Conservation (phyloP, 2,329 filamentous ascomycete genomes). For the Arachnomyces sp. region DNA sequence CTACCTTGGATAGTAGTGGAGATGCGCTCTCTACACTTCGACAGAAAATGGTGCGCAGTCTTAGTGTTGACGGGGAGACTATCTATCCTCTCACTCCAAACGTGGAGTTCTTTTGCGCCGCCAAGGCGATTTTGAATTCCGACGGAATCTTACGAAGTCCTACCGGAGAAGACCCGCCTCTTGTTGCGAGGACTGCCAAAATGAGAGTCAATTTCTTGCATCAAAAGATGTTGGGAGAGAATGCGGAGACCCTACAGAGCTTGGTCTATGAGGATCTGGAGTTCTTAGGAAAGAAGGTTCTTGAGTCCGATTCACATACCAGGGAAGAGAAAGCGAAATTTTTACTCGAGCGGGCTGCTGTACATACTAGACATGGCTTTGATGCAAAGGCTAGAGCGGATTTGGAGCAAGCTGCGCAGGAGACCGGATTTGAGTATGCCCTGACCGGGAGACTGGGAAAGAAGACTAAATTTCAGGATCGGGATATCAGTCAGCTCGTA, state of each 20-base stretch:
- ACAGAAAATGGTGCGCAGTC: slow-evolving; percentile 56
- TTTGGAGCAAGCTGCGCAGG: slow-evolving; percentile 58
- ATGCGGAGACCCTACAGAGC: slow-evolving; percentile 52
- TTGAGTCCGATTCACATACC: slow-evolving; percentile 14
- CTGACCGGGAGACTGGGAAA: slow-evolving; percentile 80
- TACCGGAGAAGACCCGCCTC: slow-evolving; percentile 14
- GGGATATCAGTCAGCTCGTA: slow-evolving; percentile 69
- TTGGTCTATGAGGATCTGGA: slow-evolving; percentile 54
- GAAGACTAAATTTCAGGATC: slow-evolving; percentile 38
- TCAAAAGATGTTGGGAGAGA: slow-evolving; percentile 59
- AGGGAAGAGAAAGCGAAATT: slow-evolving; percentile 58
- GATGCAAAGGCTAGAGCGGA: slow-evolving; percentile 67
- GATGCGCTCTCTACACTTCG: slow-evolving; percentile 41
- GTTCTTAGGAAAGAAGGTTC: slow-evolving; percentile 37
- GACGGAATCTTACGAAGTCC: slow-evolving; percentile 39
- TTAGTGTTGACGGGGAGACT: slow-evolving; percentile 77
- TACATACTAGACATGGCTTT: slow-evolving; percentile 76
- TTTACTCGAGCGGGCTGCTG: slow-evolving; percentile 71
- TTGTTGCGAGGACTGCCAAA: slow-evolving; percentile 50
- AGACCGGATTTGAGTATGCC: slow-evolving; percentile 69
- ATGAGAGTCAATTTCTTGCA: slow-evolving; percentile 68
- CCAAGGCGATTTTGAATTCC: slow-evolving; percentile 52
- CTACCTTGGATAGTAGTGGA: slow-evolving; percentile 26
- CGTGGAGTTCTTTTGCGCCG: slow-evolving; percentile 75
- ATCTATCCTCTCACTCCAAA: slow-evolving; percentile 78